Percentiles rank a stretch among this genome's conserved stretches.
These are phyloP conservation scores for Fusarium temperatum DNA, from an alignment of 2,329 filamentous ascomycete species.

Conservation along the genomic window DNA sequence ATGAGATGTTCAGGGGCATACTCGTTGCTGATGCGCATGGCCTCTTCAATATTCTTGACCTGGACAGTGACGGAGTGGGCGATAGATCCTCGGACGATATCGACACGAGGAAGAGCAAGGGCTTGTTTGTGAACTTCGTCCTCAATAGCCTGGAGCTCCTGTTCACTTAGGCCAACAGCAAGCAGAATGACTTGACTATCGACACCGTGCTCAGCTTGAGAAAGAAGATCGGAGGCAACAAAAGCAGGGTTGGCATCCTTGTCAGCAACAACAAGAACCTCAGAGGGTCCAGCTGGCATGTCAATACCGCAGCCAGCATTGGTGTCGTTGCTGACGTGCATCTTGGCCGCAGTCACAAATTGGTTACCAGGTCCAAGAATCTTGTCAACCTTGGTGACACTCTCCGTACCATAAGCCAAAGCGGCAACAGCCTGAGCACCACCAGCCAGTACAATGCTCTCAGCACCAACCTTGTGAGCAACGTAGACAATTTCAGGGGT, in stretches of 20 bases:
- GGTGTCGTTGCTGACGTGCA: slow-evolving; percentile 97
- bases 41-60: slow-evolving; percentile 75
- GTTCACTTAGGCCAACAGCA: slow-evolving; percentile 79
- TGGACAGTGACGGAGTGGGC: slow-evolving; percentile 89
- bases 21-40: slow-evolving; percentile 85
- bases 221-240: slow-evolving; percentile 92
- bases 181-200: slow-evolving; percentile 96
- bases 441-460: slow-evolving; percentile 94
- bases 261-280: slow-evolving; percentile 96
- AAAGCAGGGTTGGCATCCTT: slow-evolving; percentile 89
- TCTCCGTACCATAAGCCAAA: slow-evolving; percentile 96
- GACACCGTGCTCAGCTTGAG: slow-evolving; percentile 95
- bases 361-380: slow-evolving; percentile 98
- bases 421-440: slow-evolving; percentile 96
- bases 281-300: slow-evolving; percentile 96
- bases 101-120: slow-evolving; percentile 84
- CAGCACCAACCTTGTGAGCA: slow-evolving; percentile 94
- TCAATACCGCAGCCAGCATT: slow-evolving; percentile 95
- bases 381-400: slow-evolving; percentile 96
- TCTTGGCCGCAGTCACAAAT: slow-evolving; percentile 98
- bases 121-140: slow-evolving; percentile 91
- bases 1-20: slow-evolving; percentile 98
- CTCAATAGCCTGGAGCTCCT: slow-evolving; percentile 83
- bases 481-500: slow-evolving; percentile 98
- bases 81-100: slow-evolving; percentile 91